Evolutionary conservation across 345 rosid genomes (phyloP).

Genomic region (Camelina hispida): DNA sequence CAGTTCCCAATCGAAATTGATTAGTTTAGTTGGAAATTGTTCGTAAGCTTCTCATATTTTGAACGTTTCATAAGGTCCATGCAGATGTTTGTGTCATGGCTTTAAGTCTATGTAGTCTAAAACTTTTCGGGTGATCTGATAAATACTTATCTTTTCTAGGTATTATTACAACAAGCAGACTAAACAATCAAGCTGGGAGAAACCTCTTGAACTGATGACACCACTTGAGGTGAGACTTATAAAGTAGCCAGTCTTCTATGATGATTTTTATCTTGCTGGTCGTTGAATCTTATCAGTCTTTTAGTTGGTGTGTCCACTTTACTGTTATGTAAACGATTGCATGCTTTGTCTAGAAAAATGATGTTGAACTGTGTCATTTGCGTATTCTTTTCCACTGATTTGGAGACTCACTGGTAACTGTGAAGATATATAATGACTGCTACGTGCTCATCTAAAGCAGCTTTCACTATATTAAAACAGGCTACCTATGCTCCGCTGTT

Average conservation of each 20-base stretch:
- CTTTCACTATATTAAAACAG: slow-evolving; percentile 57
- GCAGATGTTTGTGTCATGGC: slow-evolving; percentile 13
- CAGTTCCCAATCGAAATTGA: slow-evolving; percentile 11
- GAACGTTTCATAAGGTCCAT: slow-evolving; percentile 7
- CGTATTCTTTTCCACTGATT: slow-evolving; percentile 50
- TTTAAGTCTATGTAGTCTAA: slow-evolving; percentile 10
- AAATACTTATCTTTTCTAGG: slow-evolving; percentile 48
- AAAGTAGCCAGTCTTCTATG: slow-evolving; percentile 16
- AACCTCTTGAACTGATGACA: slow-evolving; percentile 94
- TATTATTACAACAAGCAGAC: slow-evolving; percentile 96
- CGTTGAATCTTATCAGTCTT: slow-evolving; percentile 13
- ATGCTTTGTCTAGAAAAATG: slow-evolving; percentile 4
- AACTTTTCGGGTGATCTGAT: not conserved
- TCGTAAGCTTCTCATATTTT: slow-evolving; percentile 1
- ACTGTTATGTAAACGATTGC: slow-evolving; percentile 17
- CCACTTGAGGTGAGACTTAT: slow-evolving; percentile 79
- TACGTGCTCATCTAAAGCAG: slow-evolving; percentile 25
- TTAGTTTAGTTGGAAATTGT: slow-evolving; percentile 5
- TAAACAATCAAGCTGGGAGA: slow-evolving; percentile 97
- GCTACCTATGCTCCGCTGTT: slow-evolving; percentile 25
- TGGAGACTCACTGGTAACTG: slow-evolving; percentile 61
- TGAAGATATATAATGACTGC: slow-evolving; percentile 54
- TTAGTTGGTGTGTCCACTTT: slow-evolving; percentile 23
- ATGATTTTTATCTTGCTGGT: not conserved
- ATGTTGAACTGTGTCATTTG: slow-evolving; percentile 54